Percentiles rank a stretch among this genome's conserved stretches.
Conservation (phyloP, 2,329 filamentous ascomycete genomes). For the Eutypella sp. region DNA sequence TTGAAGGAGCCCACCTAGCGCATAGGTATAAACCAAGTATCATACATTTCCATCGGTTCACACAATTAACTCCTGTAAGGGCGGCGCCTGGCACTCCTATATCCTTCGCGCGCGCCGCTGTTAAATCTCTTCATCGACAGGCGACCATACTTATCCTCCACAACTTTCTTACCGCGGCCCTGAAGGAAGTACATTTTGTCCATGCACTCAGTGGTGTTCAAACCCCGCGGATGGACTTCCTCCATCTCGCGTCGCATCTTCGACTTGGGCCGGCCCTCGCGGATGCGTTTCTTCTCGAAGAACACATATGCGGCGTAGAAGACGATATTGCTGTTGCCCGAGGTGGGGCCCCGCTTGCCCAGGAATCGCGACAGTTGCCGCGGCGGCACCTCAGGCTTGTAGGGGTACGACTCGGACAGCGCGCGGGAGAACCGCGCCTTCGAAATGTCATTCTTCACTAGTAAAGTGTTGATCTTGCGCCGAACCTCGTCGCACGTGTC, state of each 20-base stretch:
- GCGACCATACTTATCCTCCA: background rate
- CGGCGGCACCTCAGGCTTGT: constrained; percentile 28
- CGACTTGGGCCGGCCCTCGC: constrained; percentile 6
- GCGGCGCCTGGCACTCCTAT: background rate
- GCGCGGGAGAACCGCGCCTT: constrained; percentile 44
- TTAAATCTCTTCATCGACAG: background rate
- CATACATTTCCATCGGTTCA: too few relatives aligned
- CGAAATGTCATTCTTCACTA: constrained; percentile 41
- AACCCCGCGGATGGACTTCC: background rate
- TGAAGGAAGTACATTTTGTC: background rate
- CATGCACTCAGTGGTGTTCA: background rate
- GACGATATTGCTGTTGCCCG: constrained; percentile 39
- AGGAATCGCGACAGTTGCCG: constrained; percentile 45
- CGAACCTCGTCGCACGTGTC: constrained; percentile 56
- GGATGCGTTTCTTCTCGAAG: constrained; percentile 7
- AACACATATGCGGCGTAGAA: constrained; percentile 41
- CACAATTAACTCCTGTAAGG: background rate
- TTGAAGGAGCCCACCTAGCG: too few relatives aligned
- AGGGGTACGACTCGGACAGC: constrained; percentile 30
- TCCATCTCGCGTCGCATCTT: constrained; percentile 6
- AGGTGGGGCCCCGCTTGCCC: constrained; percentile 39
- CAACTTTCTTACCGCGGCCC: background rate
- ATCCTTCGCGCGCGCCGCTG: background rate
- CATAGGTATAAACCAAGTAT: too few relatives aligned
- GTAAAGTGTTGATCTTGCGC: constrained; percentile 47